Percentiles rank a stretch among this genome's conserved stretches.
Evolutionary conservation across 176 grass and related monocot genomes (phyloP).

Genomic region (Juncus effusus): DNA sequence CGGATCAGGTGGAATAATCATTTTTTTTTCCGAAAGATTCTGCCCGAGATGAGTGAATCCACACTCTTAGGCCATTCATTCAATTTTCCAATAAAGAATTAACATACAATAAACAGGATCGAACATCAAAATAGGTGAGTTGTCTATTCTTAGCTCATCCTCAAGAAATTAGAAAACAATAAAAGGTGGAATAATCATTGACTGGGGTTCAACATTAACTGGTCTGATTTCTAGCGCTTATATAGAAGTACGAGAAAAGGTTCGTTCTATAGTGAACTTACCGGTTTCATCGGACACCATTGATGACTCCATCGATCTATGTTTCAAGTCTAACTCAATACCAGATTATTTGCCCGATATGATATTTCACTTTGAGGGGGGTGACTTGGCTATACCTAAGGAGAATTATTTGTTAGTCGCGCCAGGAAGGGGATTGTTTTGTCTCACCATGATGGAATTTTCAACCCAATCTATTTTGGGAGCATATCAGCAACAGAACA

Average conservation of each 20-base stretch:
- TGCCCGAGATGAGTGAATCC: too few species aligned
- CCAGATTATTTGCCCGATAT: slow-evolving; percentile 20
- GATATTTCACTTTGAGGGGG: slow-evolving; percentile 19
- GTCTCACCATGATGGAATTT: slow-evolving; percentile 26
- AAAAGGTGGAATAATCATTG: slow-evolving; percentile 18
- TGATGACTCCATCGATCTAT: slow-evolving; percentile 12
- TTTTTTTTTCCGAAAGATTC: too few species aligned
- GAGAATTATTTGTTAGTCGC: slow-evolving; percentile 21
- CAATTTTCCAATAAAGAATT: too few species aligned
- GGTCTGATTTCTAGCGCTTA: slow-evolving; percentile 23
- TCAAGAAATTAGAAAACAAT: too few species aligned
- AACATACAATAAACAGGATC: too few species aligned
- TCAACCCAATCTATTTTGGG: slow-evolving; percentile 3
- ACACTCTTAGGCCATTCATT: too few species aligned
- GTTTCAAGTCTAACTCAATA: slow-evolving; percentile 20
- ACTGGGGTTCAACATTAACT: slow-evolving; percentile 21
- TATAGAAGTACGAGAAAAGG: slow-evolving; percentile 12
- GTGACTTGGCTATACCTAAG: slow-evolving; percentile 22
- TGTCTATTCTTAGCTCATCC: too few species aligned
- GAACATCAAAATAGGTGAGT: too few species aligned
- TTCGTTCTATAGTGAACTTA: slow-evolving; percentile 26
- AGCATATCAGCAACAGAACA: slow-evolving; percentile 63
- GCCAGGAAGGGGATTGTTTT: slow-evolving; percentile 15
- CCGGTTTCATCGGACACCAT: background rate
- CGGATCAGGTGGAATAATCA: slow-evolving; percentile 11